Evolutionary conservation across 1,139 yeast genomes (phyloP), one percentile per base, ranked within the genome.

Genomic region (Yarrowia galli): DNA sequence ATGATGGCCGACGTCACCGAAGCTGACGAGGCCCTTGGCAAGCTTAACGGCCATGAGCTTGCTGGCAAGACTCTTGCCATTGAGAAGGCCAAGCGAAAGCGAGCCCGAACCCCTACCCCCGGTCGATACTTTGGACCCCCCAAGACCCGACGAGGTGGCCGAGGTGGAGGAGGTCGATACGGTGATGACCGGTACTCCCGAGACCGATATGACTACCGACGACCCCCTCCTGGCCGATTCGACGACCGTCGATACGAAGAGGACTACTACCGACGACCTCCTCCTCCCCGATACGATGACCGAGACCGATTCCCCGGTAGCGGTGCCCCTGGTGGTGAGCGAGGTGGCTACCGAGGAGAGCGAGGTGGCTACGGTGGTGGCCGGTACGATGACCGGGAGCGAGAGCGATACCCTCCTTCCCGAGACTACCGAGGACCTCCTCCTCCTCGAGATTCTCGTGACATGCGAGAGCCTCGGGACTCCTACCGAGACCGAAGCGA

Each of bases 81-180:
- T 49, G 81, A 79, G 67, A 74, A 74, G 69, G 81, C 81, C 48
- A 76, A 76, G 69, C 76, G 81, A 61, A 75, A 76, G 71, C 73
- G 81, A 49, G 79, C 81, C 48, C 75, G 80, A 54, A 77, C 81
- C 20, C 81, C 81, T 28, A 79, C 81, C 4, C 81, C 81, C n/a
- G 81, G 81, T 53, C 77, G 75, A 71, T 79, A 79, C 72, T 77
- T 75, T 70, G 81, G 81, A 3, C 79, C 81, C n/a, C 77, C 79
- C 49, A 78, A 76, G 72, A 72, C 73, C 32, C 72, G 74, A 63
- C 72, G 74, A 25, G 69, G 71, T 23, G 71, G 71, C 38, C 70
- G 75, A 23, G 68, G 72, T n/a, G 72, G 74, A 38, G 69, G 74
- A 38, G 69, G 69, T 13, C 58, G 71, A 49, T 43, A 46, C 53